Evolutionary conservation across 169 alveolate species (phyloP).

Genomic region (Blepharisma undulans): DNA sequence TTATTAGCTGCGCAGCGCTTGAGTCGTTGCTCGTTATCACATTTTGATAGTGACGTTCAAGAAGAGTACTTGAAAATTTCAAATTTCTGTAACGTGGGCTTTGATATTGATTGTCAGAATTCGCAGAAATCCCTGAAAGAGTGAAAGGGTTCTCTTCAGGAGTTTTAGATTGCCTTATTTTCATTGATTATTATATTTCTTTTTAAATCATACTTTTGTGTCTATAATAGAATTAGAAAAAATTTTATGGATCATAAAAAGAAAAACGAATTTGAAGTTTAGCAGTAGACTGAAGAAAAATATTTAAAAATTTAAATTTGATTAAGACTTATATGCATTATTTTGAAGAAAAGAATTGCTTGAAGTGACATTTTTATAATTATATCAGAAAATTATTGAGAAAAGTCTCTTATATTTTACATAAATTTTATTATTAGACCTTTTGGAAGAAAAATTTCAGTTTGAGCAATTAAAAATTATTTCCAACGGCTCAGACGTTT

Average conservation of each 20-base stretch:
- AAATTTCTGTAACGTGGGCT: not conserved
- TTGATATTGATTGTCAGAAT: not conserved
- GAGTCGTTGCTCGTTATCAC: not conserved
- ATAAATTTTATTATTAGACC: no score
- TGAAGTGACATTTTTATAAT: not conserved
- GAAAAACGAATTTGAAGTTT: not conserved
- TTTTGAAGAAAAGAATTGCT: not conserved
- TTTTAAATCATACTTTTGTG: not conserved
- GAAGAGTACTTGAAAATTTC: not conserved
- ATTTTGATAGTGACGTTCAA: not conserved
- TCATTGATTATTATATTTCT: not conserved
- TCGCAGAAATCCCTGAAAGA: not conserved
- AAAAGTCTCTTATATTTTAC: no score
- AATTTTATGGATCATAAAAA: not conserved
- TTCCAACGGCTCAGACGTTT: no score
- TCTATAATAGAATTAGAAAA: not conserved
- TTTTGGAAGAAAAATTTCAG: no score
- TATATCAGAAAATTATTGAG: not conserved
- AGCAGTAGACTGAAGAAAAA: not conserved
- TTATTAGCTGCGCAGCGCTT: not conserved
- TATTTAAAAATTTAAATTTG: no score
- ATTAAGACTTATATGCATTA: no score
- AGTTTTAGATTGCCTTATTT: not conserved
- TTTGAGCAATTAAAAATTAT: no score
- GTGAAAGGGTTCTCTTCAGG: not conserved